Percentiles rank a stretch among this genome's conserved stretches.
Evolutionary conservation across 768 basidiomycete genomes (phyloP).

Genomic region (Boletus reticulatus): DNA sequence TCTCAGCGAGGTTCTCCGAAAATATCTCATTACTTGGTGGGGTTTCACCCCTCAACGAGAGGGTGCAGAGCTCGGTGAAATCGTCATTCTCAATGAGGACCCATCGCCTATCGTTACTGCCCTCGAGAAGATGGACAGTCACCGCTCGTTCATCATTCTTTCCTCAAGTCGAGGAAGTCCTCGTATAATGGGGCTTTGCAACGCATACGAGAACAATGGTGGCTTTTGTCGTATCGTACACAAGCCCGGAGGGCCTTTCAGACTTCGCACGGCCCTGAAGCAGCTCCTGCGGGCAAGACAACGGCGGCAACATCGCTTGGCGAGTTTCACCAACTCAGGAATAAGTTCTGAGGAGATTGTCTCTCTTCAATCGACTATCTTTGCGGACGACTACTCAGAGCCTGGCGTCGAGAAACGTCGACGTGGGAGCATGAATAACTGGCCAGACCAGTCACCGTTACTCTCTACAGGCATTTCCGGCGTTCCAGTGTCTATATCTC

Average conservation of each 20-base stretch:
- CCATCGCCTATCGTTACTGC: slow-evolving; percentile 53
- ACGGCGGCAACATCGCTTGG: slow-evolving; percentile 27
- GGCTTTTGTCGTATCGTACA: slow-evolving; percentile 87
- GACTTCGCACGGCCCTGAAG: slow-evolving; percentile 64
- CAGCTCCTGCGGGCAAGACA: slow-evolving; percentile 35
- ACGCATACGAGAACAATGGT: slow-evolving; percentile 74
- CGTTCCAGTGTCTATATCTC: slow-evolving; percentile 16
- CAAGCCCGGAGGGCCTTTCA: slow-evolving; percentile 86
- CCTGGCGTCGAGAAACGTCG: slow-evolving; percentile 21
- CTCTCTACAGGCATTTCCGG: slow-evolving; percentile 8
- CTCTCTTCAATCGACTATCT: slow-evolving; percentile 28
- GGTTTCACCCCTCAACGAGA: slow-evolving; percentile 52
- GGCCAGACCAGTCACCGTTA: slow-evolving; percentile 19
- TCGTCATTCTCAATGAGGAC: slow-evolving; percentile 83
- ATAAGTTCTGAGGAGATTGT: slow-evolving; percentile 25
- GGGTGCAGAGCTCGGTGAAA: slow-evolving; percentile 54
- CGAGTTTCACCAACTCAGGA: slow-evolving; percentile 16
- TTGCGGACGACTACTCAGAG: slow-evolving; percentile 24
- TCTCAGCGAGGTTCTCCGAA: slow-evolving; percentile 55
- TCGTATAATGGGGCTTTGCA: slow-evolving; percentile 56
- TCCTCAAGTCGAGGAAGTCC: slow-evolving; percentile 69
- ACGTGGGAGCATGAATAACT: slow-evolving; percentile 34
- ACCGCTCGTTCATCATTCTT: slow-evolving; percentile 72
- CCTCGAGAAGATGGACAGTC: slow-evolving; percentile 52
- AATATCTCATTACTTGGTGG: slow-evolving; percentile 78